A percentile compares a stretch with the other conserved stretches of the same genome.
Evolutionary conservation across 2,329 filamentous ascomycete genomes (phyloP).

Genomic region (Didymella segeticola): DNA sequence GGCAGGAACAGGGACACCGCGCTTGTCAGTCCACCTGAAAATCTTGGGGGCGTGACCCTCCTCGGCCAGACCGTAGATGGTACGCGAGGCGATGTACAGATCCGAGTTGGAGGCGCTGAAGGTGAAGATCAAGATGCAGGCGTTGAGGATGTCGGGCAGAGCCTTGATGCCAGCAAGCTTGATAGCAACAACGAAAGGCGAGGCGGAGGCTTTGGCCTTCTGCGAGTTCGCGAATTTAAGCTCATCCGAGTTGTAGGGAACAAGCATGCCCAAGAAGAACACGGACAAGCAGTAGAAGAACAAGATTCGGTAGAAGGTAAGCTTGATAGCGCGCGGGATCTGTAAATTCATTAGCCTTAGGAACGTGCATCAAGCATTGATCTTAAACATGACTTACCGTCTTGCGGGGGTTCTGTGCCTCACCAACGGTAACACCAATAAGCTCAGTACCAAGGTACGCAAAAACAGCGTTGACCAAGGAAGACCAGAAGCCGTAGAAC

Average conservation of each 20-base stretch:
- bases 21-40: constrained; percentile 73
- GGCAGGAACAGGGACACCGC: constrained; percentile 73
- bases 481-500: constrained; percentile 65
- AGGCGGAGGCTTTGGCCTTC: constrained; percentile 58
- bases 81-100: constrained; percentile 76
- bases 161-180: constrained; percentile 66
- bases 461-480: constrained; percentile 78
- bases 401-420: constrained; percentile 79
- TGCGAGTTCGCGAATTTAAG: constrained; percentile 66
- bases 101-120: constrained; percentile 81
- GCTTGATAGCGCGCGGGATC: constrained; percentile 78
- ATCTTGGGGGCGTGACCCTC: constrained; percentile 75
- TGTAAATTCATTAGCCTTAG: neutral
- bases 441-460: constrained; percentile 76
- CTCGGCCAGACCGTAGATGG: constrained; percentile 74
- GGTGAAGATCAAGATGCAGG: constrained; percentile 75
- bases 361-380: no score
- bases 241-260: constrained; percentile 70
- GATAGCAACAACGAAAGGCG: constrained; percentile 79
- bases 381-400: neutral
- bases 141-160: constrained; percentile 74
- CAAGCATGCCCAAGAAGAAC: constrained; percentile 76
- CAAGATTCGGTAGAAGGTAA: constrained; percentile 82
- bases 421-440: constrained; percentile 78
- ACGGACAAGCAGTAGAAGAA: constrained; percentile 80